phyloP scores from a whole-genome alignment of 2,329 filamentous ascomycete species.

The Tolypocladium sp. region DNA sequence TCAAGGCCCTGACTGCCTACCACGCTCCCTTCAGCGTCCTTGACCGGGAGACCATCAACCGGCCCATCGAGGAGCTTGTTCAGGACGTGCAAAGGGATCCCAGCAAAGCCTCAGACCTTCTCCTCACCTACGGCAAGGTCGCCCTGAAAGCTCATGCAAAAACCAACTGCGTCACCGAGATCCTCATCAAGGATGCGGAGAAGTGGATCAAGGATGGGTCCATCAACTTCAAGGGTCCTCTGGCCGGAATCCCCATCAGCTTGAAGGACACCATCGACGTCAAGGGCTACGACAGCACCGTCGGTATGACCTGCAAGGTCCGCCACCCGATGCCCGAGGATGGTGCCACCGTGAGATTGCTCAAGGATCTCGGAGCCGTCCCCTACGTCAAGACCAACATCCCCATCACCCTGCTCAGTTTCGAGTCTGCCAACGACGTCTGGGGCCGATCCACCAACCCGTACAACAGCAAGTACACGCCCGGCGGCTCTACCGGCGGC shows the following conservation, averaged over 20 bases:
- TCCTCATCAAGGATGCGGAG: conserved; percentile 73
- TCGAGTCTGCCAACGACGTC: conserved; percentile 68
- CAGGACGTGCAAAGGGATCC: conserved; percentile 63
- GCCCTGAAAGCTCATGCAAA: conserved; percentile 73
- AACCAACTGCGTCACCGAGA: conserved; percentile 85
- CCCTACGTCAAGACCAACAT: conserved; percentile 91
- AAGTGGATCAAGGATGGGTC: conserved; percentile 51
- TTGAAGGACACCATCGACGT: conserved; percentile 76
- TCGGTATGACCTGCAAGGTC: conserved; percentile 69
- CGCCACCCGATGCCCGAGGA: conserved; percentile 59
- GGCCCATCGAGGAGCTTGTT: conserved; percentile 71
- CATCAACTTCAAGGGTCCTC: conserved; percentile 67
- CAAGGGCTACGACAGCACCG: conserved; percentile 71
- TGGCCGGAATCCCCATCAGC: conserved; percentile 81
- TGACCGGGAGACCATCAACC: conserved; percentile 61
- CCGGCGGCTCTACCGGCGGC: conserved; percentile 81
- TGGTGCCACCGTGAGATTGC: conserved; percentile 62
- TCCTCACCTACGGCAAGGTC: conserved; percentile 81
- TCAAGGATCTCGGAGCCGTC: conserved; percentile 82
- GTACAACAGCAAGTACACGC: conserved; percentile 74
- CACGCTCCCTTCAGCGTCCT: conserved; percentile 51
- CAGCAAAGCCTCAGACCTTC: conserved; percentile 59
- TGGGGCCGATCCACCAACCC: conserved; percentile 82
- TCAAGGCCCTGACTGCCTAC: conserved; percentile 59
- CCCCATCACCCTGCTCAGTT: conserved; percentile 77